Conservation (phyloP, 139 green algal species). For the Ettlia oleoabundans region DNA sequence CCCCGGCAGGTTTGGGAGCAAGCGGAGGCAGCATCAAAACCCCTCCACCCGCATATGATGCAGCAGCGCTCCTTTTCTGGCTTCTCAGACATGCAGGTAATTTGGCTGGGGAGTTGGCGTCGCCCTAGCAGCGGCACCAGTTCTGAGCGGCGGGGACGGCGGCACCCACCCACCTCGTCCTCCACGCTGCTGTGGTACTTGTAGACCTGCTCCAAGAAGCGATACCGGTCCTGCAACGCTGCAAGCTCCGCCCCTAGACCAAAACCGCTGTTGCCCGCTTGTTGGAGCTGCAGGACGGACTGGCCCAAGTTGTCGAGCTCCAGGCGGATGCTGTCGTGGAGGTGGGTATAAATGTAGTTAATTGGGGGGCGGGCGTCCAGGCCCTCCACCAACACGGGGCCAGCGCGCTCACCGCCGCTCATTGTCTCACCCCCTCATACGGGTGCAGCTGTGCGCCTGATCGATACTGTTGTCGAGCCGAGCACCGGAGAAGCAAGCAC, state of each 20-base stretch:
- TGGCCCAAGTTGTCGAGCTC: constrained; percentile 73
- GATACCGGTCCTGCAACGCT: constrained; percentile 69
- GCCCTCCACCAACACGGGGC: neutral
- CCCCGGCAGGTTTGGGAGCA: too few relatives aligned
- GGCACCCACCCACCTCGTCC: constrained; percentile 88
- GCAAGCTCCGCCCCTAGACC: constrained; percentile 43
- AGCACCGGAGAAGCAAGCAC: too few relatives aligned
- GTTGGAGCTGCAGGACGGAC: constrained; percentile 50
- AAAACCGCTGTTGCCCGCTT: constrained; percentile 20
- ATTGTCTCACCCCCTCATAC: too few relatives aligned
- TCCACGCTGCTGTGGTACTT: constrained; percentile 92
- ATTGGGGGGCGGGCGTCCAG: constrained; percentile 56
- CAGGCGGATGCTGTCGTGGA: constrained; percentile 83
- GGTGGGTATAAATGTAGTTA: constrained; percentile 83
- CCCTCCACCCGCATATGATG: too few relatives aligned
- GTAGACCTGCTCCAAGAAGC: constrained; percentile 89
- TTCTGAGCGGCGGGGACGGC: too few relatives aligned
- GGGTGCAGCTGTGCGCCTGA: neutral
- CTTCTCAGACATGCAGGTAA: too few relatives aligned
- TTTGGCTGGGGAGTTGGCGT: too few relatives aligned
- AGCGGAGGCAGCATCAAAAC: too few relatives aligned
- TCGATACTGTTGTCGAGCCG: too few relatives aligned
- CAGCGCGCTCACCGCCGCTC: neutral
- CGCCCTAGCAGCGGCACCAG: too few relatives aligned
- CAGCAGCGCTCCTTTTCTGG: too few relatives aligned